Base-by-base conservation (phyloP, 805 yeast species). In the Hanseniaspora clermontiae region DNA sequence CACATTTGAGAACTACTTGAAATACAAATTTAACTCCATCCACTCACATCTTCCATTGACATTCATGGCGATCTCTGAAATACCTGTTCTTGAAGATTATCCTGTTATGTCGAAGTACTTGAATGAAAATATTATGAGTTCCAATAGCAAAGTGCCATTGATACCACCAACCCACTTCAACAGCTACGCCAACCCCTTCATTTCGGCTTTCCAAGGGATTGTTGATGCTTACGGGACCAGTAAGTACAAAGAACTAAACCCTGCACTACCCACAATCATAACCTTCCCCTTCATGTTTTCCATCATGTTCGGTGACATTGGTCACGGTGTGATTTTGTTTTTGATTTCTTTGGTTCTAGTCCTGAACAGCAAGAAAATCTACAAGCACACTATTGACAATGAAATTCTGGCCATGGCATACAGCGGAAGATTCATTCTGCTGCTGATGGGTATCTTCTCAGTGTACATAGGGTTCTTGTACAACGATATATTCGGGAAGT, bases 231-330 rank as follows among this genome's bases (percentile, higher is more conserved):
- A 93, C 70, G 98, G 97, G 63, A 76, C 88, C 58, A 93, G 96
- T 10, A 79, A 88, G 2, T 93, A 93, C 72, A 83, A 88, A 63
- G 98, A 93, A 70, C 93, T 93, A 32, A 93, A 93, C 69, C 96
- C 98, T 5, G 98, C 95, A 55, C 74, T 93, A 60, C 91, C 98
- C 4, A 91, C 98, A 1, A 80, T 88, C 49, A 84, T 93, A 29
- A 93, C 98, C 0, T 93, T 93, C 74, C 98, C 98, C 27, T 93
- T 93, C 69, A 86, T 93, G 95, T 93, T 93, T 73, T 97, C 98
- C 32, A 84, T 93, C 64, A 93, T 93, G 98, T 93, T 93, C 75
- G 98, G 98, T 75, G 98, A 93, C 74, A 68, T 90, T 58, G 98
- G 98, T 15, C 98, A 93, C 73, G 98, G 98, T 6, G 78, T 89